Base-by-base conservation (phyloP, 2,329 filamentous ascomycete genomes). In the Ophiostoma sp. region DNA sequence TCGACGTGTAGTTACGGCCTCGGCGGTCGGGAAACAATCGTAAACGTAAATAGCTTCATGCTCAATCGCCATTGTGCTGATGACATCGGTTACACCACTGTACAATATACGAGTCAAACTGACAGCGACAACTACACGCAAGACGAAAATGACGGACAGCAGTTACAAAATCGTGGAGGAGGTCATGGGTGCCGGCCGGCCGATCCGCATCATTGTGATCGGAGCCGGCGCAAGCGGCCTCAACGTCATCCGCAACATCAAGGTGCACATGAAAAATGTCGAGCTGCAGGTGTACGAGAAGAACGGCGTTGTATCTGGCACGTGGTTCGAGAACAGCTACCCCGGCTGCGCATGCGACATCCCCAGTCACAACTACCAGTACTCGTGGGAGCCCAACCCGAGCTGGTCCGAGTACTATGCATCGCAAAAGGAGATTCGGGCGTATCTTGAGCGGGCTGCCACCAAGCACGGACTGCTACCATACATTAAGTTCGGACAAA, bases 161-260 rank as follows among this genome's bases (percentile, higher is more conserved):
- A 27, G 27, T 27, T 71, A 70, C 66, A 63, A 38, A 1, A 38
- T 71, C 11, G 9, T 58, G 16, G 69, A 71, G 36, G 47, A 70
- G 65, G 68, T 65, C 9, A 63, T 63, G 60, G 60, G 60, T 12
- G 40, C 60, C 38, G 60, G 36, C 27, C 69, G 69, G 18, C 63
- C 67, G 38, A 49, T 72, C 38, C 70, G 70, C 18, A 70, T 77
- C 36, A 76, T 83, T 14, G 79, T 78, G 69, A 74, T 83, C 52
- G 82, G 82, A 9, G 81, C 81, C 14, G 82, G 82, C 8, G 69
- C 69, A 5, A 60, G 58, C 47, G 68, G 68, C 2, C 49, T 69
- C 27, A 70, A 70, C 38, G 38, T 70, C 4, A 67, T 64, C 5
- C 68, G 63, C 44, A 66, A 63, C 47, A 64, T 70, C 42, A 69